Conservation (phyloP, 2,329 filamentous ascomycete genomes). For the Seiridium unicorne region DNA sequence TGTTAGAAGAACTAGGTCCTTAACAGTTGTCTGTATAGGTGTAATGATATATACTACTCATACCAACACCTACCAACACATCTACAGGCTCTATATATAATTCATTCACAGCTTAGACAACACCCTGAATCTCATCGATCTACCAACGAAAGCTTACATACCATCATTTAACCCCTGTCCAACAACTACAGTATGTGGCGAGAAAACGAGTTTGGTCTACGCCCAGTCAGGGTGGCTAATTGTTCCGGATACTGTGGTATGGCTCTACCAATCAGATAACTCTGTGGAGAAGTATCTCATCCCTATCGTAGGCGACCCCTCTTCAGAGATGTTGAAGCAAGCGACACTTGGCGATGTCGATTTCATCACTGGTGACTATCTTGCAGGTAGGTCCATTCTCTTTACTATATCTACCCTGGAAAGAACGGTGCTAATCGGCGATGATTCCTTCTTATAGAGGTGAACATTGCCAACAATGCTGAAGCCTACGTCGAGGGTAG, state of each 20-base stretch:
- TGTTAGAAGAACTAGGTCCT: no score
- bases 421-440: not conserved
- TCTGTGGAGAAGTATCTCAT: not conserved
- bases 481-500: conserved; percentile 18
- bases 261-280: not conserved
- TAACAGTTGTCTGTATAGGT: no score
- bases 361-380: conserved; percentile 12
- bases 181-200: not conserved
- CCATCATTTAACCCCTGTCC: not conserved
- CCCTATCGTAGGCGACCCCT: not conserved
- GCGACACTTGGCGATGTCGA: conserved; percentile 9
- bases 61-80: no score
- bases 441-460: not conserved
- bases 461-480: conserved; percentile 16
- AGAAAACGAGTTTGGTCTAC: conserved; percentile 1
- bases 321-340: not conserved
- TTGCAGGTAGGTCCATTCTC: not conserved
- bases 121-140: not conserved
- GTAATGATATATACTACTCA: no score
- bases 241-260: conserved; percentile 4
- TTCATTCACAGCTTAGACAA: not conserved
- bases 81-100: no score
- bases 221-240: not conserved
- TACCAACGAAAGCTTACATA: not conserved
- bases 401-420: not conserved